A percentile compares a stretch with the other conserved stretches of the same genome.
phyloP scores from a whole-genome alignment of 2,329 filamentous ascomycete genomes.

The Colletotrichum siamense region DNA sequence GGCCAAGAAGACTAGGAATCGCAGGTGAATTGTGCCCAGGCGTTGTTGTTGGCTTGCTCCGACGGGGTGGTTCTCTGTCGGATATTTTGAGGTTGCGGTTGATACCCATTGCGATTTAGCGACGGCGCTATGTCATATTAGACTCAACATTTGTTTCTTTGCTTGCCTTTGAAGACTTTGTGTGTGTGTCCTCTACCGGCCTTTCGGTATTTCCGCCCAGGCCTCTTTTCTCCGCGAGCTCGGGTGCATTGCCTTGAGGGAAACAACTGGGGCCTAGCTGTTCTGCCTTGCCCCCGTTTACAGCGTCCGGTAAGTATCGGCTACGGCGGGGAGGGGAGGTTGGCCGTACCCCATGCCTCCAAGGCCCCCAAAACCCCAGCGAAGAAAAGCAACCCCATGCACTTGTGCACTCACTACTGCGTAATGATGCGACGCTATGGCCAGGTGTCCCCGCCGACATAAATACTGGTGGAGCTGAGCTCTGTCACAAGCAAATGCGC shows the following conservation, averaged over 20 bases:
- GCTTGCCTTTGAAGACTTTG: not conserved
- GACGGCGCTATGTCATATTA: not conserved
- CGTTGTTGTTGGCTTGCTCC: not conserved
- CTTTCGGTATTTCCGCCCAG: not conserved
- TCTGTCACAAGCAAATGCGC: constrained; percentile 16
- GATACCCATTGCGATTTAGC: constrained; percentile 20
- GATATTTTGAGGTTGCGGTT: constrained; percentile 13
- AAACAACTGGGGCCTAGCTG: not conserved
- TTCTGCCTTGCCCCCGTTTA: not conserved
- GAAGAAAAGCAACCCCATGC: not conserved
- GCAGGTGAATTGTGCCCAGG: constrained; percentile 40
- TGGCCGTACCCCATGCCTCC: not conserved
- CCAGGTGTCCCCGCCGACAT: constrained; percentile 17
- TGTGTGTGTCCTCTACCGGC: not conserved
- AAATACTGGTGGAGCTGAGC: constrained; percentile 15
- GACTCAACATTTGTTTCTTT: not conserved
- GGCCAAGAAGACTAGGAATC: constrained; percentile 64
- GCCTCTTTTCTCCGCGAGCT: not conserved
- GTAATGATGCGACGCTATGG: constrained; percentile 22
- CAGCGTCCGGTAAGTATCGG: not conserved
- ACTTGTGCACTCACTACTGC: not conserved
- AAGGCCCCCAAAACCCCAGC: constrained; percentile 1
- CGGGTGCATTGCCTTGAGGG: not conserved
- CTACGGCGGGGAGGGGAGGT: not conserved
- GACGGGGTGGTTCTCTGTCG: not conserved